These are phyloP conservation scores for Proliferodiscus dingleyae DNA, from an alignment of 2,329 filamentous ascomycete species.

Conservation along the genomic window DNA sequence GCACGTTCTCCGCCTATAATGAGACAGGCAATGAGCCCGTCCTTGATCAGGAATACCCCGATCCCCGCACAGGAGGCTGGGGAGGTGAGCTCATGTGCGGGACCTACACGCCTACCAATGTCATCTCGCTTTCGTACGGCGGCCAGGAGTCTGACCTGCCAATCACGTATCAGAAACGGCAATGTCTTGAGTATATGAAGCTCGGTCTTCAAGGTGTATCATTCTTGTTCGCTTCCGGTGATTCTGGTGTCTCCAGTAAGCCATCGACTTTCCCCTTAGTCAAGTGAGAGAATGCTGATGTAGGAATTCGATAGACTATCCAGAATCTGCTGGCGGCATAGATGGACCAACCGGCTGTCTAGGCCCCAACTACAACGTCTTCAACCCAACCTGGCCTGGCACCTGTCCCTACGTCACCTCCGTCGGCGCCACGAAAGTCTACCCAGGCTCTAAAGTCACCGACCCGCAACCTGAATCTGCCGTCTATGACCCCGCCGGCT, in stretches of 20 bases:
- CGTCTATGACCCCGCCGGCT: constrained; percentile 20
- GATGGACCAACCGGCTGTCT: constrained; percentile 31
- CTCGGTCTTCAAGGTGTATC: constrained; percentile 43
- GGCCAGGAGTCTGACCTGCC: constrained; percentile 48
- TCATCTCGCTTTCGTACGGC: constrained; percentile 51
- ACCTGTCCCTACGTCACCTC: constrained; percentile 40
- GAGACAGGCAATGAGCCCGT: constrained; percentile 35
- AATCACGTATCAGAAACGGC: constrained; percentile 47
- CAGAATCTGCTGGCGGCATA: constrained; percentile 3
- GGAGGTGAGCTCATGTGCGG: constrained; percentile 30
- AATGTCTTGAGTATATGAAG: constrained; percentile 48
- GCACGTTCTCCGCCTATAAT: constrained; percentile 36
- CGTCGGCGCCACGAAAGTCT: constrained; percentile 33
- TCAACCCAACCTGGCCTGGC: constrained; percentile 39
- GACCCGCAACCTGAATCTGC: constrained; percentile 27
- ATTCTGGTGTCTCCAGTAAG: constrained; percentile 39
- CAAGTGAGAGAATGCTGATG: too few relatives aligned
- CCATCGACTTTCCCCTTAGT: not conserved
- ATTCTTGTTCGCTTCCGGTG: constrained; percentile 43
- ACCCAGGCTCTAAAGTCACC: constrained; percentile 33
- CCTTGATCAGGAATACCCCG: constrained; percentile 16
- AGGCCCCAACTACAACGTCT: constrained; percentile 44
- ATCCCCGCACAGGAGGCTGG: constrained; percentile 24
- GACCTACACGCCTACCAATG: constrained; percentile 42
- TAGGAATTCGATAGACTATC: too few relatives aligned